Base-by-base conservation (phyloP, 2,329 filamentous ascomycete genomes). In the Rugonectria rugulosa region DNA sequence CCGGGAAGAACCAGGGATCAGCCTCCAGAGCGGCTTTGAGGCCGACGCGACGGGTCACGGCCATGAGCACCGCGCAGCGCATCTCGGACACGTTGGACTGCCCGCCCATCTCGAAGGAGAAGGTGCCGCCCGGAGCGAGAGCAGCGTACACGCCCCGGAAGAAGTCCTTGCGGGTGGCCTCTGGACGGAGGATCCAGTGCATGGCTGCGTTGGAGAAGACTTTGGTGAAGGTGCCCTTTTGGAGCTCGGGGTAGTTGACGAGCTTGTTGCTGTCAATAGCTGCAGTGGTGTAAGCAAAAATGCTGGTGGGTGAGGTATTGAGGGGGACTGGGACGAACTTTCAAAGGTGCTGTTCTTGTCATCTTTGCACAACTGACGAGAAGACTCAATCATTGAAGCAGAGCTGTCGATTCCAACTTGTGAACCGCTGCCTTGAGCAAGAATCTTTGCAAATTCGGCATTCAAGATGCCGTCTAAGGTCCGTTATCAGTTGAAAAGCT, bases 1-100 rank as follows among this genome's bases (percentile, higher is more conserved):
- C 85, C 0, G 88, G 86, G 69, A 91, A 91, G 71, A 89, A 91
- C 88, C 88, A 91, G 5, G 88, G 88, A 57, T 82, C 81, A 0
- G 75, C 77, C 12, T 77, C 78, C 17, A 75, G 58, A 0, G 83
- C 82, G 9, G 73, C 71, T n/a, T 74, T 65, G 2, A 87, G 61
- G 0, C 82, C 75, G 1, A 86, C 68, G 1, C 83, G 80, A 2
- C 80, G 77, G 14, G 77, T 70, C 1, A 88, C 74, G 2, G 81
- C 81, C 14, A 77, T 75, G 4, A 87, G 72, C 7, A 89, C 73
- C 2, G 84, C 84, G 1, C 82, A 76, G 23, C 83, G 79, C 62
- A 88, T 81, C 71, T 90, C 88, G 1, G 78, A 75, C 1, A 89
- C 79, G 70, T 91, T 90, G 17, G 88, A 89, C 44, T 86, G 79